phyloP scores from a whole-genome alignment of 306 rosid species.

The Corylus americana region DNA sequence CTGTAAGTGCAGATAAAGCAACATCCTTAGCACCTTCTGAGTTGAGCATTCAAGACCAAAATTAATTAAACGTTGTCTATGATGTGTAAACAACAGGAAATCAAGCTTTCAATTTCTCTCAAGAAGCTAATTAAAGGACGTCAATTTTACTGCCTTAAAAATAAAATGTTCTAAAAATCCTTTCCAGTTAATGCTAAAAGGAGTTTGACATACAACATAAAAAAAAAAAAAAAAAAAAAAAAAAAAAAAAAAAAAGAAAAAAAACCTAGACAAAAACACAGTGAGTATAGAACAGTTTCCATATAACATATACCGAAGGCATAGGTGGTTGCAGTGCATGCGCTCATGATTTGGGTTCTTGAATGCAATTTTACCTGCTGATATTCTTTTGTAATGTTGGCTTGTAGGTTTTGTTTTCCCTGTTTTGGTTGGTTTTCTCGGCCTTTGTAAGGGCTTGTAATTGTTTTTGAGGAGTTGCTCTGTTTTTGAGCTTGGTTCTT shows the following conservation, averaged over 20 bases:
- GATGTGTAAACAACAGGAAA: background rate
- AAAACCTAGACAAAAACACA: background rate
- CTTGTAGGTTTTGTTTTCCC: too few relatives aligned
- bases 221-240: too few relatives aligned
- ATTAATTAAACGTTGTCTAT: slow-evolving; percentile 48
- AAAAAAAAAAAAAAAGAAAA: too few relatives aligned
- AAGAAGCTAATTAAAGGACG: background rate
- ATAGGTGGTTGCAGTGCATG: slow-evolving; percentile 54
- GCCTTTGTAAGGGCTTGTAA: too few relatives aligned
- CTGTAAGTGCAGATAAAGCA: slow-evolving; percentile 63
- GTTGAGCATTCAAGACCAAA: slow-evolving; percentile 49
- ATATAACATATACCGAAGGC: slow-evolving; percentile 56
- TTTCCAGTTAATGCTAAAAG: background rate
- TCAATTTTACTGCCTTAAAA: background rate
- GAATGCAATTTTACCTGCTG: too few relatives aligned
- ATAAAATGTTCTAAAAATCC: background rate
- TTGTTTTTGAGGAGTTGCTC: too few relatives aligned
- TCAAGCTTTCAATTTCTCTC: background rate
- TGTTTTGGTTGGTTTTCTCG: too few relatives aligned
- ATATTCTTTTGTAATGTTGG: too few relatives aligned
- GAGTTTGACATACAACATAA: too few relatives aligned
- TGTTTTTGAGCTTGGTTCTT: too few relatives aligned
- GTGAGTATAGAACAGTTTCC: slow-evolving; percentile 2
- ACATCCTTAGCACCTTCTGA: slow-evolving; percentile 61
- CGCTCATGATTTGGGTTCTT: slow-evolving; percentile 80